These are phyloP conservation scores for Cryptomeria japonica DNA, from an alignment of 75 land plant genomes.

Conservation along the genomic window DNA sequence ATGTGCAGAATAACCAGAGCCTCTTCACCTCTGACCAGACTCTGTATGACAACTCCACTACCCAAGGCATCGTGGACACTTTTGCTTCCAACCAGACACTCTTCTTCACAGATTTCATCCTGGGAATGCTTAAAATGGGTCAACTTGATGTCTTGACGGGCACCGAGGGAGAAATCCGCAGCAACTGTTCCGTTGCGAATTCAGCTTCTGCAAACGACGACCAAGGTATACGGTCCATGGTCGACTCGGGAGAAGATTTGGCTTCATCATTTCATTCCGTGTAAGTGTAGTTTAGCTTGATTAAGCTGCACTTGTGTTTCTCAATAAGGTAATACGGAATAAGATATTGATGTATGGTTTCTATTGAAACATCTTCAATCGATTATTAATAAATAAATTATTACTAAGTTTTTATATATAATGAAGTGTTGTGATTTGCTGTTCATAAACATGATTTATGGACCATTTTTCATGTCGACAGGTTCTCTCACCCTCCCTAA, in stretches of 20 bases:
- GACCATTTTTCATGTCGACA: too few relatives aligned
- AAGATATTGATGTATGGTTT: too few relatives aligned
- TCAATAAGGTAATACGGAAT: background rate
- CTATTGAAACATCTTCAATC: too few relatives aligned
- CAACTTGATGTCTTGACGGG: slow-evolving; percentile 18
- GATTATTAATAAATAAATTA: too few relatives aligned
- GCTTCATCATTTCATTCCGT: background rate
- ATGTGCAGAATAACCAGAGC: slow-evolving; percentile 9
- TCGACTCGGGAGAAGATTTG: background rate
- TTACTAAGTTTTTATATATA: too few relatives aligned
- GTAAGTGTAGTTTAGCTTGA: background rate
- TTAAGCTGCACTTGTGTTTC: background rate
- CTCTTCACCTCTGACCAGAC: slow-evolving; percentile 18
- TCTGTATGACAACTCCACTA: background rate
- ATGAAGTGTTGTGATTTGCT: too few relatives aligned
- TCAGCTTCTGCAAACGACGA: background rate
- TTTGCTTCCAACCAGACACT: slow-evolving; percentile 1
- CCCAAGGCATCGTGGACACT: background rate
- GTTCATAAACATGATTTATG: too few relatives aligned
- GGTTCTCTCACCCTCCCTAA: too few relatives aligned
- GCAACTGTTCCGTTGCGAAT: slow-evolving; percentile 15
- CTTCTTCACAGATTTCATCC: slow-evolving; percentile 16
- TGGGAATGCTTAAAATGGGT: slow-evolving; percentile 26
- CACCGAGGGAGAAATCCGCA: slow-evolving; percentile 15
- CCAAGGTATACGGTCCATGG: background rate